Evolutionary conservation across 2,329 filamentous ascomycete species (phyloP), one percentile per base, ranked within the genome.

Genomic region (Scortechinia acanthostroma): DNA sequence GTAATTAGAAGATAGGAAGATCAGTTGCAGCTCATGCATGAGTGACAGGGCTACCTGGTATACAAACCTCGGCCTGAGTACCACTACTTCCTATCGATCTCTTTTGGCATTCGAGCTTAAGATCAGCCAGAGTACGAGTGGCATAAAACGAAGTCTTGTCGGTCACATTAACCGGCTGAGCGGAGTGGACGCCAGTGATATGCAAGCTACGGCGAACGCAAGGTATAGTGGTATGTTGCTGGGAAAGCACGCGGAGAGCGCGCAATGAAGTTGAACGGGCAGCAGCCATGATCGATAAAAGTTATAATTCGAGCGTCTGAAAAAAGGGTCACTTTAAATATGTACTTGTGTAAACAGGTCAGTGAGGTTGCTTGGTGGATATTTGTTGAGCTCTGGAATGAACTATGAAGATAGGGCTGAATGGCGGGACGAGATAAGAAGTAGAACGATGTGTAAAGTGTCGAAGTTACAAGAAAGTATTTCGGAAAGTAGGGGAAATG

Each of bases 111-210:
- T 77, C 74, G 14, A 56, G 56, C 51, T 69, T 69, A 22, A 76
- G 66, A 45, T 74, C 71, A 43, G 68, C 62, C 40, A 76, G 59
- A 49, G 66, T 72, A 48, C 68, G 69, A 47, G 74, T 69, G 23
- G 71, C 62, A 47, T 74, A 74, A 46, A 69, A 56, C 35, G 68
- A 66, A 16, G 72, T 65, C 53, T 71, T 72, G 52, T 77, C 74
- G 22, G 68, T 57, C 54, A 71, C 54, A 60, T 66, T 61, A 67
- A 63, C 54, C 58, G 67, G 51, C 63, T 76, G 66, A 49, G 72
- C 77, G 43, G 76, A 76, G 21, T 76, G 68, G 30, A 73, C 71
- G 45, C 77, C 77, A 25, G 78, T 82, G 65, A 81, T 79, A 62
- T 76, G 74, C 43, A 82, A 69, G 46, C 61, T 59, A 52, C 78